phyloP scores from a whole-genome alignment of 148 eudicot species.

The Camellia lanceoleosa region DNA sequence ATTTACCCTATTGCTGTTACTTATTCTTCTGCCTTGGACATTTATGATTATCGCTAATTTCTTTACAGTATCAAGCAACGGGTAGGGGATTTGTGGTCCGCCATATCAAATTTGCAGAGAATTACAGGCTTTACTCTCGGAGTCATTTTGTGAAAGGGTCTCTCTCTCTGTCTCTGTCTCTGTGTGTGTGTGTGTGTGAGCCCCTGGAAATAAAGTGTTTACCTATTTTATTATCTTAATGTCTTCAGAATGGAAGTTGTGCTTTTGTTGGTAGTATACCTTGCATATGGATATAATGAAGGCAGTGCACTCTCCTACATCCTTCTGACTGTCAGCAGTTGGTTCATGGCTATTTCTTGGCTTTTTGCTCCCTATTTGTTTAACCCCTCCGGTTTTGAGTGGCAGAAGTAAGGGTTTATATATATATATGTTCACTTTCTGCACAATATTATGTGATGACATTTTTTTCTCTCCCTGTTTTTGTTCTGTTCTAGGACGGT shows the following conservation, averaged over 20 bases:
- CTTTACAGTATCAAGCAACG: conserved; percentile 88
- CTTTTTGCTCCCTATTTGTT: conserved; percentile 96
- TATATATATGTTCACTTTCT: background rate
- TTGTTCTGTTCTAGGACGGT: conserved; percentile 52
- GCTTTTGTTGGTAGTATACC: conserved; percentile 74
- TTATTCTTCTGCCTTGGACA: conserved; percentile 8
- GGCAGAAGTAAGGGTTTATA: conserved; percentile 82
- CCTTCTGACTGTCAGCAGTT: conserved; percentile 87
- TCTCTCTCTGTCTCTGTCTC: conserved; percentile 24
- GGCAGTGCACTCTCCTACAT: conserved; percentile 73
- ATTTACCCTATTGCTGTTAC: conserved; percentile 10
- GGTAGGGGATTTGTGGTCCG: conserved; percentile 98
- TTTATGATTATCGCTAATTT: background rate
- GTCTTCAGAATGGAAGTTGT: conserved; percentile 79
- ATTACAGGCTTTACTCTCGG: conserved; percentile 97
- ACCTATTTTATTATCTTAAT: background rate
- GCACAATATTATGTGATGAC: background rate
- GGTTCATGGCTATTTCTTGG: conserved; percentile 97
- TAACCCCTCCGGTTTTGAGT: conserved; percentile 96
- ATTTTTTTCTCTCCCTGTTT: background rate
- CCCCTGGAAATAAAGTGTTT: background rate
- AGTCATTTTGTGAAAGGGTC: conserved; percentile 99
- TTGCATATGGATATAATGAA: conserved; percentile 71
- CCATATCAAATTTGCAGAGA: conserved; percentile 93
- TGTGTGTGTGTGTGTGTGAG: background rate